A percentile compares a stretch with the other conserved stretches of the same genome.
Conservation (phyloP, 495 filamentous ascomycete species). For the Penicillium psychrofluorescens region DNA sequence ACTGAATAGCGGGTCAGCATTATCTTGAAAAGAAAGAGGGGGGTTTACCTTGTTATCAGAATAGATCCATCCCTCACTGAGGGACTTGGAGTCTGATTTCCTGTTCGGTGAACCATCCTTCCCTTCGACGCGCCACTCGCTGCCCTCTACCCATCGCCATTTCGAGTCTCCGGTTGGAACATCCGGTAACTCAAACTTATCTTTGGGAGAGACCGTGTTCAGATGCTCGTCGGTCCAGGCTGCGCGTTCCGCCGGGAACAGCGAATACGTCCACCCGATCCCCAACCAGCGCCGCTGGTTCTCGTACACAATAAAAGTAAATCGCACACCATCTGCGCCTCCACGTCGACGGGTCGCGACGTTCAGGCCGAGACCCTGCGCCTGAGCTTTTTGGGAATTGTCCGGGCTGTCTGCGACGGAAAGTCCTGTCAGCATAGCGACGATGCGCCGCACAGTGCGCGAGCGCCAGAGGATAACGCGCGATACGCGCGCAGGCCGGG, state of each 20-base stretch:
- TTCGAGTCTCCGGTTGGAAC: constrained; percentile 71
- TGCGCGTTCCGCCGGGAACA: constrained; percentile 81
- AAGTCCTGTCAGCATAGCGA: constrained; percentile 69
- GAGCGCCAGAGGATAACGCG: constrained; percentile 91
- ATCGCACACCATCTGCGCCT: constrained; percentile 70
- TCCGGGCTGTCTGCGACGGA: constrained; percentile 46
- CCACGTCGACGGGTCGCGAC: constrained; percentile 46
- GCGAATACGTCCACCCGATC: constrained; percentile 85
- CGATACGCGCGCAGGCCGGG: constrained; percentile 74
- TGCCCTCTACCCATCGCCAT: constrained; percentile 84
- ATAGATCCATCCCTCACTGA: constrained; percentile 85
- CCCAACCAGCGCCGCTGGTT: constrained; percentile 96
- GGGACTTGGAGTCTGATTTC: constrained; percentile 32
- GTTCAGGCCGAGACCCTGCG: constrained; percentile 35
- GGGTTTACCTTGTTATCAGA: constrained; percentile 85
- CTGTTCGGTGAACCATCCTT: constrained; percentile 41
- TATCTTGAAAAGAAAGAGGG: background rate
- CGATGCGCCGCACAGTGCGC: constrained; percentile 55
- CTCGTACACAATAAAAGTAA: constrained; percentile 93
- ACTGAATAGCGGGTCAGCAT: constrained; percentile 41
- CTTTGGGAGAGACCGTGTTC: constrained; percentile 67
- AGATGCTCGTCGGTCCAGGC: constrained; percentile 96
- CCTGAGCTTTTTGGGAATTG: constrained; percentile 20
- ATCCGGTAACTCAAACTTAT: constrained; percentile 79
- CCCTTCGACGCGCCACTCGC: constrained; percentile 84